Evolutionary conservation across 495 filamentous ascomycete genomes (phyloP), one percentile per base, ranked within the genome.

Genomic region (Ramalina intermedia): DNA sequence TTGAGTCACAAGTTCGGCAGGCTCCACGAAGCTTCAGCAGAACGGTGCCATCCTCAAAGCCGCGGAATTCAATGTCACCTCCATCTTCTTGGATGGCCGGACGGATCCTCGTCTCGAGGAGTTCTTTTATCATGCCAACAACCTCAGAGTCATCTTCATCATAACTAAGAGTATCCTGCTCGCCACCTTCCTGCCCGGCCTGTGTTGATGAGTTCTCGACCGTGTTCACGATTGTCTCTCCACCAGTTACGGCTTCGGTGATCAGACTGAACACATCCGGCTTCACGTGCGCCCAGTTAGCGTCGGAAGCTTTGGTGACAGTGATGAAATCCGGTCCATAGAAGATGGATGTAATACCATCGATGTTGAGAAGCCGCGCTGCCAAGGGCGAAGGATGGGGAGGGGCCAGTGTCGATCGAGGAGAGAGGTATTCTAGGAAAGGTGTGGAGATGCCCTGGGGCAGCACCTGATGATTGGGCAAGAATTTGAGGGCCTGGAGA

Each of bases 51-150:
- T 91, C 73, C 58, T 87, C 75, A 54, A 96, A 96, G 3, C 90
- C 89, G 3, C 83, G 70, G 57, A 87, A 85, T 66, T 96, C 91
- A 59, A 98, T 95, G 65, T 98, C 91, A 11, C 91, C 91, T 17
- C 91, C 91, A 53, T 98, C 91, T 61, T 98, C 90, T 65, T 95
- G 90, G 49, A 98, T 98, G 4, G 91, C 81, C 2, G 91, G 91
- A 37, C 91, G 71, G 57, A 98, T 94, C 44, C 91, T 69, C 18
- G 93, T 98, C 66, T 98, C 93, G 46, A 98, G 67, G n/a, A 98
- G 67, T 67, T 98, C 91, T 66, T 96, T 95, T 64, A 98, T 95
- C 91, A 96, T 96, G 48, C 85, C 80, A 24, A 96, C 80, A 9
- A 94, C 87, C 64, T 98, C 91, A 52, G 80, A 82, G 58, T 98